phyloP scores from a whole-genome alignment of 352 stramenopile genomes.

The Phytophthora sansomeana region DNA sequence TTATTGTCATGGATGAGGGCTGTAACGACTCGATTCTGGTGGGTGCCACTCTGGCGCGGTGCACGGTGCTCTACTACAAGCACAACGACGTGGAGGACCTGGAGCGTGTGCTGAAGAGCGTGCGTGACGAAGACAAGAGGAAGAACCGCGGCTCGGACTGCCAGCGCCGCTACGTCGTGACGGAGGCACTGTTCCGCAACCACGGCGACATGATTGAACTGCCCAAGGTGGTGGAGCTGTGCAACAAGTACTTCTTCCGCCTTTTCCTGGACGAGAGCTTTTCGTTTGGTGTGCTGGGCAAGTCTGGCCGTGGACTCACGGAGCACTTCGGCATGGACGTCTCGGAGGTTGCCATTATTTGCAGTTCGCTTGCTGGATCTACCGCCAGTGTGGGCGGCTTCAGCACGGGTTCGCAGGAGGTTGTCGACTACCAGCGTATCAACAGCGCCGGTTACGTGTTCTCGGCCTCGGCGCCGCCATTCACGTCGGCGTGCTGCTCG shows the following conservation, averaged over 20 bases:
- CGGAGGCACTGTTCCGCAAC: slow-evolving; percentile 98
- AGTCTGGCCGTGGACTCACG: slow-evolving; percentile 83
- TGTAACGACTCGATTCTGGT: slow-evolving; percentile 95
- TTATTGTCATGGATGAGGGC: slow-evolving; percentile 97
- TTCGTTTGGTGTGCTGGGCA: slow-evolving; percentile 96
- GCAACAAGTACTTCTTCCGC: slow-evolving; percentile 89
- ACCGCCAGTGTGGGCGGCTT: slow-evolving; percentile 96
- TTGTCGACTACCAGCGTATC: slow-evolving; percentile 98
- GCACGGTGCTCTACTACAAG: slow-evolving; percentile 96
- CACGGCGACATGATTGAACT: slow-evolving; percentile 95
- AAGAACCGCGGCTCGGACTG: slow-evolving; percentile 76
- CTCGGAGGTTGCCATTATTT: slow-evolving; percentile 94
- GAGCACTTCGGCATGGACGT: slow-evolving; percentile 85
- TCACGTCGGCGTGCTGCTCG: slow-evolving; percentile 92
- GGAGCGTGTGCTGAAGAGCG: slow-evolving; percentile 90
- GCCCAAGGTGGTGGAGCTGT: slow-evolving; percentile 94
- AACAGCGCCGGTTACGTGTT: slow-evolving; percentile 99
- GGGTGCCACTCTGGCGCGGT: slow-evolving; percentile 94
- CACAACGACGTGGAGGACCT: slow-evolving; percentile 99
- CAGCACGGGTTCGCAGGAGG: slow-evolving; percentile 96
- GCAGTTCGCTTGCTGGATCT: slow-evolving; percentile 93
- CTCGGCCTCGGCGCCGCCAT: slow-evolving; percentile 97
- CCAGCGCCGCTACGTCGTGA: slow-evolving; percentile 97
- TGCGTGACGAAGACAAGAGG: slow-evolving; percentile 90
- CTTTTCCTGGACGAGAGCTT: slow-evolving; percentile 92